Evolutionary conservation across 148 eudicot genomes (phyloP), one percentile per base, ranked within the genome.

Genomic region (Cornus suecica): DNA sequence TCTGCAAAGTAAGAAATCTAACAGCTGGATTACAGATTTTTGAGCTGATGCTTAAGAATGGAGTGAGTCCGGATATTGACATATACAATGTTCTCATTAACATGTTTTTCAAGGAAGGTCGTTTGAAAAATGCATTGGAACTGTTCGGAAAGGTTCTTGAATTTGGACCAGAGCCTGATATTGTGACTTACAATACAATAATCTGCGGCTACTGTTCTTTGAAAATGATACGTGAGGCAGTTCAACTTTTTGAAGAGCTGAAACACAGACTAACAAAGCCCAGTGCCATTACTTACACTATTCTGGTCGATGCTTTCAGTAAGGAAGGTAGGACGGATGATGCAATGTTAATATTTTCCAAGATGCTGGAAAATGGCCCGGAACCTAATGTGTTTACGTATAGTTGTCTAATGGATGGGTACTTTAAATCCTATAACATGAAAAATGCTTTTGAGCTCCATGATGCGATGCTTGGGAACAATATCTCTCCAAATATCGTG

Each of bases 131-230:
- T 30, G 91, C 86, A 1, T 8, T 77, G 41, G 79, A 79, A 11
- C 65, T 83, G 34, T 86, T 86, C 60, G 66, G 23, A 71, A 74
- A 77, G 74, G 79, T 89, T 64, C 60, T 34, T 16, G 74, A 69
- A 32, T 42, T 71, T 10, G 92, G 95, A 62, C 90, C 88, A 31
- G 48, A 80, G 32, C 95, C 89, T 0, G 87, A 91, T 81, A 84
- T 86, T 61, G 86, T 89, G 72, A 91, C 92, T 4, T 89, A 84
- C 69, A 88, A 88, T 84, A 84, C 88, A 6, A 78, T 91, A 75
- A 86, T 88, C 30, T 81, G 82, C 64, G 92, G 94, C 51, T 86
- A 83, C 73, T 90, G 89, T 67, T 74, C 80, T 68, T 77, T 76
- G 52, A 76, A 80, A 27, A 80, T 77, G 85, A 77, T 85, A 78